Percentiles rank a stretch among this genome's conserved stretches.
phyloP scores from a whole-genome alignment of 2,329 filamentous ascomycete genomes.

The Colletotrichum tropicale region DNA sequence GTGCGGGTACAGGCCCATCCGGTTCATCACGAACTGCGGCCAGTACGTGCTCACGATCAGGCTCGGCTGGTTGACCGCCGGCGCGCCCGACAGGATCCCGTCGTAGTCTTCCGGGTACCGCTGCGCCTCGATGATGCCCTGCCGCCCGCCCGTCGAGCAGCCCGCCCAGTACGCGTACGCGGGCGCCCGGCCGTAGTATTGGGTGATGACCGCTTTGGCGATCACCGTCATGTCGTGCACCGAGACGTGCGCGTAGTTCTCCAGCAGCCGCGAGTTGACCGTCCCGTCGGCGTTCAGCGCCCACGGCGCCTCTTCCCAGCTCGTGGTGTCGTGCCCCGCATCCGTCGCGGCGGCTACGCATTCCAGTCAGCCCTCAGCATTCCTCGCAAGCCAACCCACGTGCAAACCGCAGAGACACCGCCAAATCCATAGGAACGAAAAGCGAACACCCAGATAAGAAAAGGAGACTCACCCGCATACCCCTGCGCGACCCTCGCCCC shows the following conservation, averaged over 20 bases:
- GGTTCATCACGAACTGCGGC: constrained; percentile 22
- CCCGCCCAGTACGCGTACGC: constrained; percentile 54
- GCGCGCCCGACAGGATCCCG: constrained; percentile 53
- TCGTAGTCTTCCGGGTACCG: constrained; percentile 58
- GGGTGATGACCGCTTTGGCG: constrained; percentile 50
- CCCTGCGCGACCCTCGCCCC: constrained; percentile 9
- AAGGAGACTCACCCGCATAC: constrained; percentile 7
- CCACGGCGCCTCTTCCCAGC: constrained; percentile 22
- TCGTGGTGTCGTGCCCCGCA: constrained; percentile 1
- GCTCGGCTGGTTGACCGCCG: constrained; percentile 38
- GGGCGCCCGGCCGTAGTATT: constrained; percentile 49
- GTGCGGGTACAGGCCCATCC: constrained; percentile 4
- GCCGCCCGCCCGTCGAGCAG: constrained; percentile 60
- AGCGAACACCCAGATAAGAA: not conserved
- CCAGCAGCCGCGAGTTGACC: constrained; percentile 1
- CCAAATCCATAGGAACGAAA: not conserved
- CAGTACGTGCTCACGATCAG: constrained; percentile 20
- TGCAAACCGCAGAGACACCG: not conserved
- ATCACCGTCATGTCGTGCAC: constrained; percentile 40
- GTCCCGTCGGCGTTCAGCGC: constrained; percentile 20
- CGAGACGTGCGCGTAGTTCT: constrained; percentile 13
- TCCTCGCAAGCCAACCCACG: not conserved
- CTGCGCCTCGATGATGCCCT: constrained; percentile 58
- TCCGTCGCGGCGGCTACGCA: constrained; percentile 9
- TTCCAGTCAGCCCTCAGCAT: not conserved